Conservation (phyloP, 257 asterid genomes). For the Solanum virginianum region DNA sequence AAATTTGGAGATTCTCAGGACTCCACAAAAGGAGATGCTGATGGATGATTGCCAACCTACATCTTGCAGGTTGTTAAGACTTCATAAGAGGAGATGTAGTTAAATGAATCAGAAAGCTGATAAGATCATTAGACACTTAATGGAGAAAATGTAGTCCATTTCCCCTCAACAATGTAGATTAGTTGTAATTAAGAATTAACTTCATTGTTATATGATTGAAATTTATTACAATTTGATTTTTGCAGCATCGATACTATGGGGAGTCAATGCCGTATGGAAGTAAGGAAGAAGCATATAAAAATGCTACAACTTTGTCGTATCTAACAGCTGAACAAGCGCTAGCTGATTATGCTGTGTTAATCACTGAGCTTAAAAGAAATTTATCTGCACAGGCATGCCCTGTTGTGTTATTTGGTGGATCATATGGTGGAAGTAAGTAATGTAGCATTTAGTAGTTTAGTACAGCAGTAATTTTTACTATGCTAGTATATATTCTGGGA, state of each 20-base stretch:
- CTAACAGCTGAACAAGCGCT: constrained; percentile 89
- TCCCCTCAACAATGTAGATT: not conserved
- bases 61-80: not conserved
- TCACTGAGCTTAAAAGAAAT: constrained; percentile 69
- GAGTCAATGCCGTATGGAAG: constrained; percentile 83
- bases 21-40: not conserved
- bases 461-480: not conserved
- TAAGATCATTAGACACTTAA: not conserved
- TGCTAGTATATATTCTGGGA: not conserved
- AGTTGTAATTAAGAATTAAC: not conserved
- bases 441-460: not conserved
- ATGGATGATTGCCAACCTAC: not conserved
- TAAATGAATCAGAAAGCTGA: not conserved
- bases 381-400: constrained; percentile 73
- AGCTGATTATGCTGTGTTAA: constrained; percentile 77
- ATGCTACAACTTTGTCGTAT: constrained; percentile 51
- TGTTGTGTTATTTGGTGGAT: constrained; percentile 89
- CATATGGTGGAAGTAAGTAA: constrained; percentile 92
- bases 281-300: constrained; percentile 60
- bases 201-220: not conserved
- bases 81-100: not conserved
- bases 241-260: constrained; percentile 94
- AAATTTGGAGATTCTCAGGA: not conserved
- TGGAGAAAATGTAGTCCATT: not conserved
- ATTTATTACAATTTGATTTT: constrained; percentile 3